Conservation (phyloP, 148 eudicot genomes). For the Nyssa sinensis region DNA sequence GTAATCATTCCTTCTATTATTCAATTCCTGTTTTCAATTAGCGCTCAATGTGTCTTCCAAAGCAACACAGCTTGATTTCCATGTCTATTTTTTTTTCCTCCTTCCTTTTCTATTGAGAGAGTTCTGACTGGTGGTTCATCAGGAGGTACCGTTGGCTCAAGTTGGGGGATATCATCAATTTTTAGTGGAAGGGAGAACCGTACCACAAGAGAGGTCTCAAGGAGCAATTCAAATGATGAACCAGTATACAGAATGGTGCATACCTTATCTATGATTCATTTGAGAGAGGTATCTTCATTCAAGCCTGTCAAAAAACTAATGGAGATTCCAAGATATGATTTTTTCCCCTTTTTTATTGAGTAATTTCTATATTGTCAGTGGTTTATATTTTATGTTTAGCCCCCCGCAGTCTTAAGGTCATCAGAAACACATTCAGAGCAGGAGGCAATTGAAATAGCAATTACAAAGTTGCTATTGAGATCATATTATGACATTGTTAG, state of each 20-base stretch:
- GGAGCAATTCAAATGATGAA: conserved; percentile 32
- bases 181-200: conserved; percentile 39
- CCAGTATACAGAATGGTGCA: conserved; percentile 35
- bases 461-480: conserved; percentile 37
- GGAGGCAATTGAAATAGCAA: conserved; percentile 44
- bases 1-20: too few species aligned
- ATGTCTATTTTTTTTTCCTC: too few species aligned
- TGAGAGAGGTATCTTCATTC: conserved; percentile 64
- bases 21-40: too few species aligned
- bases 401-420: conserved; percentile 52
- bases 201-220: conserved; percentile 25
- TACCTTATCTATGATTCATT: conserved; percentile 33
- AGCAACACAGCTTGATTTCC: too few species aligned
- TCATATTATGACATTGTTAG: too few species aligned
- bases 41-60: too few species aligned
- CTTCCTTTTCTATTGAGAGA: too few species aligned
- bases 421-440: conserved; percentile 49
- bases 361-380: conserved; percentile 3
- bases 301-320: too few species aligned
- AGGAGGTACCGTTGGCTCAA: conserved; percentile 26
- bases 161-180: conserved; percentile 49
- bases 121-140: conserved; percentile 7
- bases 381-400: conserved; percentile 31
- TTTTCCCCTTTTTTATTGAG: background rate
- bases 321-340: background rate